Percentiles rank a stretch among this genome's conserved stretches.
Conservation (phyloP, 73 alveolate species). For the Paraurostyla sp. region DNA sequence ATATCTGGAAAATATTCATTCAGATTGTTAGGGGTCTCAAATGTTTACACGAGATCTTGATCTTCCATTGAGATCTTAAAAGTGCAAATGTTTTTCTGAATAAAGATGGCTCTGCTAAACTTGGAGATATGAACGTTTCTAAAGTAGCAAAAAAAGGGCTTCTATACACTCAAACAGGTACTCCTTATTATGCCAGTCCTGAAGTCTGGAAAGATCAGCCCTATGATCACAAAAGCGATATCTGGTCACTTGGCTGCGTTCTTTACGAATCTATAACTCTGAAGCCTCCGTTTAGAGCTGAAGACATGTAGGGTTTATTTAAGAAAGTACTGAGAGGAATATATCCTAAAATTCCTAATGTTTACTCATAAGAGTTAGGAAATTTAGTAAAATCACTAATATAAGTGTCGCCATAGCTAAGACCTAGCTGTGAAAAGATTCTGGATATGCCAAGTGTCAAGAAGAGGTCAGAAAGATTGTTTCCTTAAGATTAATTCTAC, state of each 20-base stretch:
- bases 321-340: conserved; percentile 86
- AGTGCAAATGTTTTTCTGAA: conserved; percentile 86
- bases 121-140: conserved; percentile 92
- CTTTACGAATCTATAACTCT: conserved; percentile 59
- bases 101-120: conserved; percentile 82
- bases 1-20: conserved; percentile 71
- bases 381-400: conserved; percentile 76
- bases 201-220: conserved; percentile 85
- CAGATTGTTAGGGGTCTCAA: conserved; percentile 68
- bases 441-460: conserved; percentile 57
- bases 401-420: conserved; percentile 85
- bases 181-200: conserved; percentile 88
- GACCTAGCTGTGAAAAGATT: conserved; percentile 86
- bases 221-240: conserved; percentile 66
- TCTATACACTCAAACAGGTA: conserved; percentile 86
- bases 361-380: conserved; percentile 81
- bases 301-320: conserved; percentile 89
- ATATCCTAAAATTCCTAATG: conserved; percentile 82
- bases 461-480: conserved; percentile 45
- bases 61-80: conserved; percentile 88
- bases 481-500: conserved; percentile 66
- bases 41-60: conserved; percentile 72
- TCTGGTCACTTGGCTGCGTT: conserved; percentile 79
- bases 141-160: conserved; percentile 87
- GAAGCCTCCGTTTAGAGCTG: conserved; percentile 76